These are phyloP conservation scores for Aspergillus affinis DNA, from an alignment of 495 filamentous ascomycete genomes.

Conservation along the genomic window DNA sequence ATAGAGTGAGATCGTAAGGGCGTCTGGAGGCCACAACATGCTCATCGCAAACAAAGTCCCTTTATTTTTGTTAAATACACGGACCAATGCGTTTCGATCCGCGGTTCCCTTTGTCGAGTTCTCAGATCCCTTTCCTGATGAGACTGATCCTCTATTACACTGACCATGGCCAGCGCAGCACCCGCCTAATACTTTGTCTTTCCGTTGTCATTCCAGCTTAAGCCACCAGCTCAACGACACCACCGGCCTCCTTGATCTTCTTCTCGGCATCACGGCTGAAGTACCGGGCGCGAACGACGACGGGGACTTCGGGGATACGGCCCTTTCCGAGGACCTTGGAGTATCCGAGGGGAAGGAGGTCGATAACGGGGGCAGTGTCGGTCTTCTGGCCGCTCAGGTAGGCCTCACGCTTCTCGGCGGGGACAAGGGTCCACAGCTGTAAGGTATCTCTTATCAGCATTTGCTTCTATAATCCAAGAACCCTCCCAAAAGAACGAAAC, in stretches of 20 bases:
- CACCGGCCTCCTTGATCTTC: constrained; percentile 94
- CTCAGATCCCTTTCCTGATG: constrained; percentile 29
- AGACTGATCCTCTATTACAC: constrained; percentile 33
- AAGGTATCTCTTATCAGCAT: constrained; percentile 22
- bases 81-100: constrained; percentile 21
- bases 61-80: constrained; percentile 38
- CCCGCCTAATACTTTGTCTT: constrained; percentile 26
- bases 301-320: constrained; percentile 76
- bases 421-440: constrained; percentile 81
- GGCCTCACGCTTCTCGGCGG: constrained; percentile 76
- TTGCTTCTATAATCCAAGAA: no score
- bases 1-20: constrained; percentile 44
- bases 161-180: constrained; percentile 35
- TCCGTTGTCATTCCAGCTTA: constrained; percentile 52
- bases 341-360: constrained; percentile 89
- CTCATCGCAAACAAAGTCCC: constrained; percentile 45
- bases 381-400: constrained; percentile 71
- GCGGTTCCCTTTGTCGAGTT: constrained; percentile 32
- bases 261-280: constrained; percentile 85
- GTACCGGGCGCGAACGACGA: constrained; percentile 86
- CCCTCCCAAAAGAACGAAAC: no score
- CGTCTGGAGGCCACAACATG: constrained; percentile 45
- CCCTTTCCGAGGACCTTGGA: constrained; percentile 94
- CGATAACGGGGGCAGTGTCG: constrained; percentile 87
- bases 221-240: constrained; percentile 87